These are phyloP conservation scores for Penicillium simplicissimum DNA, from an alignment of 495 filamentous ascomycete species.

Conservation along the genomic window DNA sequence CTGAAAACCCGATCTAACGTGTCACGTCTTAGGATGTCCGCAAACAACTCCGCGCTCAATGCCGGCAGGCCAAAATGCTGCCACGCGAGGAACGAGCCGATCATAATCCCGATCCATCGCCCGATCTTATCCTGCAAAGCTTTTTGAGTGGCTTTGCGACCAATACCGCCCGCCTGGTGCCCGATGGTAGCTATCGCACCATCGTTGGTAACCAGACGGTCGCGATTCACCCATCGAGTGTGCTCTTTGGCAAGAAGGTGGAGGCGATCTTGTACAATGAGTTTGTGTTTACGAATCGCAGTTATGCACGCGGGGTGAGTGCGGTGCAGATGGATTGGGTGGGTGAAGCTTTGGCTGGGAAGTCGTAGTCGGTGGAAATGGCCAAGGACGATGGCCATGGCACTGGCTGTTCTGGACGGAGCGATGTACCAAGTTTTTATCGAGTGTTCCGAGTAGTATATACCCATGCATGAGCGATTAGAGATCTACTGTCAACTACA, in stretches of 20 bases:
- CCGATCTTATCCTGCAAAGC: constrained; percentile 65
- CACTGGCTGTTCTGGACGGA: not conserved
- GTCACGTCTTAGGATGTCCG: constrained; percentile 67
- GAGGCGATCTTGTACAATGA: constrained; percentile 97
- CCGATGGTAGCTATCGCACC: constrained; percentile 85
- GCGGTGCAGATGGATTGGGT: constrained; percentile 88
- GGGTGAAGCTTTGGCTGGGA: constrained; percentile 59
- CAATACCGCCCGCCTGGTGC: constrained; percentile 80
- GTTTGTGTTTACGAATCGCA: constrained; percentile 90
- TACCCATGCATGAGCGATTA: constrained; percentile 17
- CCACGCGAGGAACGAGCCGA: constrained; percentile 19
- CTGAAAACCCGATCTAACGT: constrained; percentile 5
- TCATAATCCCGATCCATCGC: constrained; percentile 31
- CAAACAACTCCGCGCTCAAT: constrained; percentile 78
- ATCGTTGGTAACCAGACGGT: constrained; percentile 81
- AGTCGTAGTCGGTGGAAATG: not conserved
- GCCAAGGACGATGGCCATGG: not conserved
- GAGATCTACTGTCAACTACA: not conserved
- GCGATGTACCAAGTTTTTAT: not conserved
- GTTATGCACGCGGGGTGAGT: constrained; percentile 87
- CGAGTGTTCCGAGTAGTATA: constrained; percentile 10
- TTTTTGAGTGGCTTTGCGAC: constrained; percentile 79
- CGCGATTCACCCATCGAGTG: constrained; percentile 85
- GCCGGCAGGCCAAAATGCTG: constrained; percentile 45
- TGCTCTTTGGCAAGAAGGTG: constrained; percentile 79